Evolutionary conservation across 169 alveolate species (phyloP), one percentile per base, ranked within the genome.

Genomic region (Eimeria mitis): DNA sequence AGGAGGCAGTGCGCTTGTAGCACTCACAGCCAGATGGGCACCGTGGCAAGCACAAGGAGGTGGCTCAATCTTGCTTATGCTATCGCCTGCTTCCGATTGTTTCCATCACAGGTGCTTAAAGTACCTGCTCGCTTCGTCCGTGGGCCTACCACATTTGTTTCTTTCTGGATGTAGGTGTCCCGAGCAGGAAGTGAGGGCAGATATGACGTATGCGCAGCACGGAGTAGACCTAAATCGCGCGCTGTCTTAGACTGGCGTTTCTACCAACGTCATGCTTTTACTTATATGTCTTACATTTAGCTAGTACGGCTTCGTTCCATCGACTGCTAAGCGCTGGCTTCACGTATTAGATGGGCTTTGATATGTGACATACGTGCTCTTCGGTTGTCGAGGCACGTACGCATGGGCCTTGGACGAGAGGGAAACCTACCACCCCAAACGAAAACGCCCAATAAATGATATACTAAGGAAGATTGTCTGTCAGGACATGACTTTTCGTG

Each of bases 141-240:
- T 73, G 0, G 34, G 34, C 31, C 14, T 21, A 73, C 16, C 34
- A 73, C 52, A 11, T 3, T 14, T 19, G 83, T 16, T 25, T 7
- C 40, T 23, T 73, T 16, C 56, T 34, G 19, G n/a, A 19, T n/a
- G 61, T 2, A 6, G 54, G 13, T 40, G 28, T 21, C 83, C 83
- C 83, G 83, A 23, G 83, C 83, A 73, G 83, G 83, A 73, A 37
- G 83, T 73, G 34, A 73, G 83, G 83, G 54, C 83, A 73, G 34
- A 4, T 73, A 21, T 40, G 0, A 28, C 47, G 78, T 68, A 47
- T 7, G 78, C 78, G 11, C 47, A 68, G 23, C 83, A 2, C 52
- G 9, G 56, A 40, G 16, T 16, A 73, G 56, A 40, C 11, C 31
- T 28, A 40, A 6, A 40, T n/a, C 54, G 54, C 83, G 0, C 34